Evolutionary conservation across 1,139 yeast genomes (phyloP).

Genomic region (Taphrina confusa): DNA sequence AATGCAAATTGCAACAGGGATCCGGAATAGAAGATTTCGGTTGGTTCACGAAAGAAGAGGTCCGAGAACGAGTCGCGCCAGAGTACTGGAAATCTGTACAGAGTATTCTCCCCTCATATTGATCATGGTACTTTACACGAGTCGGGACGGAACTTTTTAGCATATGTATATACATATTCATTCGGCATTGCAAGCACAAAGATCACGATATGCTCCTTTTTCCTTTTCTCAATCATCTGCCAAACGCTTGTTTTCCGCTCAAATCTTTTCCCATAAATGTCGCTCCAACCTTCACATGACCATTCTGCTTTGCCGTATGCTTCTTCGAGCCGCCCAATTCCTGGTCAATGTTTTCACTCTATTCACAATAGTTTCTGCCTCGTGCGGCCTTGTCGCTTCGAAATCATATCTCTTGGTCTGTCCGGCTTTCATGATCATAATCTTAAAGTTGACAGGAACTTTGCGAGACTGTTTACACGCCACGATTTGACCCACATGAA

Average conservation of each 20-base stretch:
- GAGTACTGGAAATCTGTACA: constrained; percentile 48
- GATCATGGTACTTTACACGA: no score
- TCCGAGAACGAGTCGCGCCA: constrained; percentile 56
- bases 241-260: background rate
- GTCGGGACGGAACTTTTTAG: no score
- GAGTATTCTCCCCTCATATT: constrained; percentile 21
- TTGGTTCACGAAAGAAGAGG: constrained; percentile 86
- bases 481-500: constrained; percentile 77
- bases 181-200: background rate
- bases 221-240: background rate
- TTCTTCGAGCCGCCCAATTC: constrained; percentile 10
- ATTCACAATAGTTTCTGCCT: constrained; percentile 73
- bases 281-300: no score
- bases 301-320: constrained; percentile 1
- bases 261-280: no score
- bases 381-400: constrained; percentile 65
- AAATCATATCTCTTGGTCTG: constrained; percentile 80
- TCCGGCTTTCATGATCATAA: constrained; percentile 68
- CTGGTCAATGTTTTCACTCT: constrained; percentile 52
- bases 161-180: no score
- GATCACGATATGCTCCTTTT: background rate
- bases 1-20: constrained; percentile 57
- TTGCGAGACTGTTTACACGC: constrained; percentile 76
- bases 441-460: constrained; percentile 76
- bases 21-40: constrained; percentile 55